Evolutionary conservation across 75 land plant genomes (phyloP).

Genomic region (Ceratopteris richardii): DNA sequence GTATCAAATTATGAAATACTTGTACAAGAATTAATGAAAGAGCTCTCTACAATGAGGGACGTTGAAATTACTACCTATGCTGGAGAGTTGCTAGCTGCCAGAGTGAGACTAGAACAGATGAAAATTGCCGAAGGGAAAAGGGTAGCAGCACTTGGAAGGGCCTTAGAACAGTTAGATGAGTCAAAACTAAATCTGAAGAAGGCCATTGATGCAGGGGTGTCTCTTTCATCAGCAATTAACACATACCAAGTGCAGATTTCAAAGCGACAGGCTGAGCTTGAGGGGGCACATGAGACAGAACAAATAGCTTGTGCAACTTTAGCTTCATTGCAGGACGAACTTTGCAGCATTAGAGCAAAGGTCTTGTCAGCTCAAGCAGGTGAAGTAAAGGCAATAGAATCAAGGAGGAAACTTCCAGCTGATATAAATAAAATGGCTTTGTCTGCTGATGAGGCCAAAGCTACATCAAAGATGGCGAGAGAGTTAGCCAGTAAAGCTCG

Average conservation of each 20-base stretch:
- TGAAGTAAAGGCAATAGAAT: constrained; percentile 9
- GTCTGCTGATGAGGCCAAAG: constrained; percentile 41
- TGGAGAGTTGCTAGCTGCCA: too few species aligned
- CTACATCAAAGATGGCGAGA: constrained; percentile 32
- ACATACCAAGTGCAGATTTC: neutral
- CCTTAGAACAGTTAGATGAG: neutral
- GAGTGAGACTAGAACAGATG: too few species aligned
- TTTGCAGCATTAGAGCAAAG: neutral
- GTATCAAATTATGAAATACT: too few species aligned
- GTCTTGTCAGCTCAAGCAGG: neutral
- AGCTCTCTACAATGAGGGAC: too few species aligned
- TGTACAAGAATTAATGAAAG: too few species aligned
- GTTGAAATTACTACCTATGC: too few species aligned
- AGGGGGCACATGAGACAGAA: neutral
- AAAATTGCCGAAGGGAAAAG: too few species aligned
- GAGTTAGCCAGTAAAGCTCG: constrained; percentile 30
- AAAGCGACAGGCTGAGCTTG: neutral
- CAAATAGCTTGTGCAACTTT: constrained; percentile 4
- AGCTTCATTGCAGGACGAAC: constrained; percentile 6
- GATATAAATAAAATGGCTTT: constrained; percentile 13
- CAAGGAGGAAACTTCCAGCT: neutral
- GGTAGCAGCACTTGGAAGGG: too few species aligned
- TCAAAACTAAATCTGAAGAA: constrained; percentile 3
- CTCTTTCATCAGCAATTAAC: neutral
- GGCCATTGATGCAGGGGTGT: neutral